Evolutionary conservation across 1,139 yeast genomes (phyloP), one percentile per base, ranked within the genome.

Genomic region (Eremothecium cymbalariae): DNA sequence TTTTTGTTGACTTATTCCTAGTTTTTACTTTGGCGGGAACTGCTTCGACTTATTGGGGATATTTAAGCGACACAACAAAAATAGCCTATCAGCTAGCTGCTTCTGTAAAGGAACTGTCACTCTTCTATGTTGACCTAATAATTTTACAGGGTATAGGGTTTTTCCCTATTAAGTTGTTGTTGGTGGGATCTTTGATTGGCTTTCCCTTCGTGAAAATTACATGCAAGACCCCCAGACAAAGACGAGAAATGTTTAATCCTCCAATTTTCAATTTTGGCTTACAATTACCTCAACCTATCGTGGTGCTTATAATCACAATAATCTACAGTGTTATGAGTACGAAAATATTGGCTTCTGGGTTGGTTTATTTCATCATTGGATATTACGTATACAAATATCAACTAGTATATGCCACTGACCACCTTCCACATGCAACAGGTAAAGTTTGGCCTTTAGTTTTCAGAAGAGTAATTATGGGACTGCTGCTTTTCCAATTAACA

Each of bases 381-480:
- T 83, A 73, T 52, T 76, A 74, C 50, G 86, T 82, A 5, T 81
- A 75, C 67, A 84, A 84, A 58, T 84, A 82, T 53, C 94, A 82
- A 58, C 63, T 83, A 41, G 64, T 84, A 43, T 84, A 79, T 54
- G 75, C 88, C 0, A 77, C 79, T 64, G 84, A 82, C 22, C 94
- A 84, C 53, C 83, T 90, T 4, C 94, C 85, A 32, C 95, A 84
- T 56, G 80, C 93, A 0, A 84, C 94, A 0, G 95, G 94, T 3
- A 77, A 78, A 49, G 88, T 83, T 1, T 83, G 94, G 94, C 88
- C 93, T 1, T 63, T 82, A 40, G 78, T 84, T 3, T 76, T 77
- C 55, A 68, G 93, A 44, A 65, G 95, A 43, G 70, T 83, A 3
- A 72, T 79, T 34, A 57, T 81, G 31, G 94, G 94, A 0, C 57